Conservation (phyloP, 352 stramenopile genomes). For the Achlya hypogyna region DNA sequence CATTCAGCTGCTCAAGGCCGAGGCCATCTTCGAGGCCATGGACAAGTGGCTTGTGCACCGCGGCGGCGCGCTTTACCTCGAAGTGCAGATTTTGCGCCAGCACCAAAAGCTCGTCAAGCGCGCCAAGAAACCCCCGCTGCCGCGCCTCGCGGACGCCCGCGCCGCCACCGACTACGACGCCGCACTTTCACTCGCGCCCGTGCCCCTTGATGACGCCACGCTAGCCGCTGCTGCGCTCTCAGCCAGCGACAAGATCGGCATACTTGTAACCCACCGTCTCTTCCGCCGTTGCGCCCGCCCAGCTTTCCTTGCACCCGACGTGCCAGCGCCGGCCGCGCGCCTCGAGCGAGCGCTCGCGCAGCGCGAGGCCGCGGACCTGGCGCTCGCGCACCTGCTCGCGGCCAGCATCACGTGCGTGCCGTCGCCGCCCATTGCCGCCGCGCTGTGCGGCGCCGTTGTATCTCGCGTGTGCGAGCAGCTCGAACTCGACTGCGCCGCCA, state of each 20-base stretch:
- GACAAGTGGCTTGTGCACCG: conserved; percentile 78
- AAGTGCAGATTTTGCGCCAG: conserved; percentile 80
- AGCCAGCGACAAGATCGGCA: conserved; percentile 14
- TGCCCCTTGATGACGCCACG: not conserved
- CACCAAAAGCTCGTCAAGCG: conserved; percentile 67
- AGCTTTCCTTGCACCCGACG: not conserved
- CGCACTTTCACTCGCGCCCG: not conserved
- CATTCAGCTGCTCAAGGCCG: conserved; percentile 76
- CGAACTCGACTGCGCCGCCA: conserved; percentile 61
- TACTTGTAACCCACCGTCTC: not conserved
- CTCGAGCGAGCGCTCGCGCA: conserved; percentile 36
- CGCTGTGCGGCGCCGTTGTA: conserved; percentile 70
- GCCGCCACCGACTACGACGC: conserved; percentile 4
- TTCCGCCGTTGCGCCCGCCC: conserved; percentile 5
- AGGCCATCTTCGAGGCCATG: conserved; percentile 84
- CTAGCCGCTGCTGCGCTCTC: conserved; percentile 11
- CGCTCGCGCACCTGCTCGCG: conserved; percentile 69
- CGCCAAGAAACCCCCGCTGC: conserved; percentile 38
- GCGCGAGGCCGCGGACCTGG: conserved; percentile 52
- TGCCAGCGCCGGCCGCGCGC: not conserved
- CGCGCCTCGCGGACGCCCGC: conserved; percentile 20
- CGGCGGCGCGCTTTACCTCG: conserved; percentile 75
- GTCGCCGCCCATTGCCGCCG: conserved; percentile 31
- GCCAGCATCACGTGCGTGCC: conserved; percentile 40
- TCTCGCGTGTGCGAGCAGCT: conserved; percentile 71